Evolutionary conservation across 2,329 filamentous ascomycete species (phyloP).

Genomic region (Purpureocillium takamizusanense): DNA sequence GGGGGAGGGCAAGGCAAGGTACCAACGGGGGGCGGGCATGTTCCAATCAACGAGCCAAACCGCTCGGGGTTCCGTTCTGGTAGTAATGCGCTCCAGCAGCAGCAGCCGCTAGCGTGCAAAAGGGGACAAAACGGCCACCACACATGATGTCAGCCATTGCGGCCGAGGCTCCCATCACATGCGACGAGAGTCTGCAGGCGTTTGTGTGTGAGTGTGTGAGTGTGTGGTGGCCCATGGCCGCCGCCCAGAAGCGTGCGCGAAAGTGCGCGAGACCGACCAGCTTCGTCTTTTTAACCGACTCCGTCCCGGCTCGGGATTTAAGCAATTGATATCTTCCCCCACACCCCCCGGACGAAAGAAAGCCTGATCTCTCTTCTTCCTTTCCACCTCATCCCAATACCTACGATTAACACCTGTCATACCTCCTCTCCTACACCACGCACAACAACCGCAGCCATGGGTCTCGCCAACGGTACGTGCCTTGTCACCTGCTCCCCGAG

Average conservation of each 20-base stretch:
- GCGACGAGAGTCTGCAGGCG: slow-evolving; percentile 7
- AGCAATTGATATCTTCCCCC: slow-evolving; percentile 2
- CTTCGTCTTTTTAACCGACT: not conserved
- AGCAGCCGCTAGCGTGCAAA: not conserved
- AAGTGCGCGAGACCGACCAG: too few species aligned
- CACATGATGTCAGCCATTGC: slow-evolving; percentile 9
- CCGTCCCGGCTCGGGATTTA: slow-evolving; percentile 2
- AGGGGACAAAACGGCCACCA: not conserved
- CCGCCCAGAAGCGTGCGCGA: too few species aligned
- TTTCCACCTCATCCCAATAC: not conserved
- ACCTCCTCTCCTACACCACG: not conserved
- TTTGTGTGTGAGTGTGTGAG: too few species aligned
- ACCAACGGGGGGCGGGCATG: too few species aligned
- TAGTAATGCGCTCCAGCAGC: too few species aligned
- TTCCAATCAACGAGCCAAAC: too few species aligned
- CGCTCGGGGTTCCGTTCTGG: too few species aligned
- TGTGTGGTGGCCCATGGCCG: too few species aligned
- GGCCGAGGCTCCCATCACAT: slow-evolving; percentile 25
- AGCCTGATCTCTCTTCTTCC: slow-evolving; percentile 1
- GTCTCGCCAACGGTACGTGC: slow-evolving; percentile 58
- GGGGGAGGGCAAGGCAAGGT: too few species aligned
- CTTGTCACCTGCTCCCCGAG: not conserved
- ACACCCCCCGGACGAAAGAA: not conserved
- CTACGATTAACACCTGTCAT: too few species aligned
- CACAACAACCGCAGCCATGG: slow-evolving; percentile 39